Conservation (phyloP, 352 stramenopile genomes). For the Phytophthora colocasiae region DNA sequence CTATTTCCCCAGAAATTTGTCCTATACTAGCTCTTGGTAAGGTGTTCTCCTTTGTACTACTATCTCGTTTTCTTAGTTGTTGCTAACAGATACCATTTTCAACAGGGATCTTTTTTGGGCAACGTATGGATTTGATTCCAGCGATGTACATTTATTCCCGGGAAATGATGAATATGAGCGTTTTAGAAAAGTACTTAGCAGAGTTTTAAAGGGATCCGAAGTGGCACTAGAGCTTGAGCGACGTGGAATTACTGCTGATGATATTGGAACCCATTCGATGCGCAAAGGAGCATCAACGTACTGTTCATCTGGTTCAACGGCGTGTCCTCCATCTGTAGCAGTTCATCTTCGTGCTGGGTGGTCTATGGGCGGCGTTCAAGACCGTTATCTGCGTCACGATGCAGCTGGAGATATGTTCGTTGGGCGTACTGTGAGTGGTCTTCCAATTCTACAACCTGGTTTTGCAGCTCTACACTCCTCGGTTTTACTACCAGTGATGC, state of each 20-base stretch:
- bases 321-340: no score
- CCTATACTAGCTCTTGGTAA: slow-evolving; percentile 39
- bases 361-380: slow-evolving; percentile 5
- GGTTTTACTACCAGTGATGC: not conserved
- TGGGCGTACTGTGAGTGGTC: not conserved
- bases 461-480: not conserved
- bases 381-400: slow-evolving; percentile 14
- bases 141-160: not conserved
- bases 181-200: no score
- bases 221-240: no score
- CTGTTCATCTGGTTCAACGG: no score
- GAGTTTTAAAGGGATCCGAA: no score
- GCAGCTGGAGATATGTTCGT: slow-evolving; percentile 1
- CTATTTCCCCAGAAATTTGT: slow-evolving; percentile 32
- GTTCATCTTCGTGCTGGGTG: no score
- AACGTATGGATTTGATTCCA: not conserved
- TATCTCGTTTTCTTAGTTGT: no score
- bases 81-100: no score
- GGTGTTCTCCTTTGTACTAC: not conserved
- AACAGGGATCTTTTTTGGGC: not conserved
- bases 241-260: no score
- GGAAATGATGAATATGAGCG: slow-evolving; percentile 1
- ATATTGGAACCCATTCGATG: no score
- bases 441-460: not conserved
- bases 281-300: no score